phyloP scores from a whole-genome alignment of 2,329 filamentous ascomycete species.

The Ophioceras dolichostomum region DNA sequence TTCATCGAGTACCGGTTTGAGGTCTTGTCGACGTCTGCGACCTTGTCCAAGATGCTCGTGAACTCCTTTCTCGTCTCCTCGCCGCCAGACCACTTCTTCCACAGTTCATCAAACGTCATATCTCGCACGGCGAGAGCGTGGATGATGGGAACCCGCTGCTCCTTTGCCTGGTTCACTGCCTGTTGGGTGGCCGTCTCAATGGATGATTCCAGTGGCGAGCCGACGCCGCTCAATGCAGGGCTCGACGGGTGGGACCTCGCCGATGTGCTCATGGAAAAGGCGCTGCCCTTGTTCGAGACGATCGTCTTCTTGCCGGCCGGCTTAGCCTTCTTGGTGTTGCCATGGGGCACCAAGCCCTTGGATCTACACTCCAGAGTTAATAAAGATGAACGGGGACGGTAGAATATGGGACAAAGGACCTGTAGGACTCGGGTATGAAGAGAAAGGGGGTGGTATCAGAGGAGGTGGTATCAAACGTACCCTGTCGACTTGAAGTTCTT shows the following conservation, averaged over 20 bases:
- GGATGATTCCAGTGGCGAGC: slow-evolving; percentile 37
- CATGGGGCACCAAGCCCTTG: too few species aligned
- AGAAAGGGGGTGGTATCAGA: too few species aligned
- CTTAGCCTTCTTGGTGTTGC: slow-evolving; percentile 8
- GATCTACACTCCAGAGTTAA: too few species aligned
- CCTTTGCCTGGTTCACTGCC: slow-evolving; percentile 34
- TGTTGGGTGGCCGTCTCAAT: slow-evolving; percentile 37
- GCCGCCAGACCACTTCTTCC: slow-evolving; percentile 33
- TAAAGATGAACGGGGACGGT: too few species aligned
- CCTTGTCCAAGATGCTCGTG: slow-evolving; percentile 40
- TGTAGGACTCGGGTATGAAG: too few species aligned
- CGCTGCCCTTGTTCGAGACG: slow-evolving; percentile 5
- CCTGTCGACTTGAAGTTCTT: too few species aligned
- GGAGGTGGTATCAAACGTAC: too few species aligned
- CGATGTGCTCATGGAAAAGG: slow-evolving; percentile 3
- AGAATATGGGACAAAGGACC: too few species aligned
- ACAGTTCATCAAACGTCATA: slow-evolving; percentile 34
- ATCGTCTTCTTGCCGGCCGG: slow-evolving; percentile 9
- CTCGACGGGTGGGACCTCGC: slow-evolving; percentile 33
- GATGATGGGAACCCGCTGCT: slow-evolving; percentile 34
- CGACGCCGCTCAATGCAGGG: slow-evolving; percentile 40
- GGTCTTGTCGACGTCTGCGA: slow-evolving; percentile 36
- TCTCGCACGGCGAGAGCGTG: slow-evolving; percentile 48
- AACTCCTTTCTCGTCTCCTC: slow-evolving; percentile 36
- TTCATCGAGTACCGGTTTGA: slow-evolving; percentile 42